A percentile compares a stretch with the other conserved stretches of the same genome.
phyloP scores from a whole-genome alignment of 192 early-diverging fungal genomes.

The Linnemannia zychae region DNA sequence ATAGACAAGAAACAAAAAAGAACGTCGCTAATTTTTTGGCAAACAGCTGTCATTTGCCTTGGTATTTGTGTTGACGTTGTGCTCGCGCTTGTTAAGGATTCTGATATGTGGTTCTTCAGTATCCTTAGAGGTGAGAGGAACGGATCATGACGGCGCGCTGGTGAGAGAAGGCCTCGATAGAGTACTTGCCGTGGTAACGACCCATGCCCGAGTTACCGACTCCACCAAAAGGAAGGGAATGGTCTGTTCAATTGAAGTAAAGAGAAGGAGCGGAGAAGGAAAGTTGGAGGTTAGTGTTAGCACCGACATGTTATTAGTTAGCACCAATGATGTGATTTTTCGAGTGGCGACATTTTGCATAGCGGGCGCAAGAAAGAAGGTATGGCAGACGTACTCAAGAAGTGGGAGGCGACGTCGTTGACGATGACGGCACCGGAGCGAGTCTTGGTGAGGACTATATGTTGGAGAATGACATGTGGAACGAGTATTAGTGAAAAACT shows the following conservation, averaged over 20 bases:
- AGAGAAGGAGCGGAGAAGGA: background rate
- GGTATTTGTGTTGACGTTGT: too few species aligned
- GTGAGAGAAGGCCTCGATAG: constrained; percentile 89
- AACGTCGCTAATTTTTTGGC: too few species aligned
- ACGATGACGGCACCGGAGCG: constrained; percentile 81
- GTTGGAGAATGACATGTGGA: background rate
- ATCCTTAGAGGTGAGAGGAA: constrained; percentile 33
- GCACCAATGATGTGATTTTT: background rate
- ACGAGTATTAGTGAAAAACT: background rate
- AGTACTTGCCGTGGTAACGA: constrained; percentile 83
- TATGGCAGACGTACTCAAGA: constrained; percentile 59
- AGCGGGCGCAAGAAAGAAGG: background rate
- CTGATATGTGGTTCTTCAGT: too few species aligned
- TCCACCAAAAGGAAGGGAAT: constrained; percentile 88
- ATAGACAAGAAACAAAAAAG: background rate
- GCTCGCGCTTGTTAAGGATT: too few species aligned
- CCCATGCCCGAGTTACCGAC: constrained; percentile 90
- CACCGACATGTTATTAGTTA: too few species aligned
- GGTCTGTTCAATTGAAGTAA: constrained; percentile 28
- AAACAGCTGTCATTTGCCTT: too few species aligned
- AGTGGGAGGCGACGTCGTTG: constrained; percentile 86
- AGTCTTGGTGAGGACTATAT: constrained; percentile 71
- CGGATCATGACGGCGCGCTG: constrained; percentile 70
- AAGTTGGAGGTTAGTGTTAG: background rate
- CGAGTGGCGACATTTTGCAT: background rate